These are phyloP conservation scores for Xylariaceae sp. DNA, from an alignment of 2,329 filamentous ascomycete species.

Conservation along the genomic window DNA sequence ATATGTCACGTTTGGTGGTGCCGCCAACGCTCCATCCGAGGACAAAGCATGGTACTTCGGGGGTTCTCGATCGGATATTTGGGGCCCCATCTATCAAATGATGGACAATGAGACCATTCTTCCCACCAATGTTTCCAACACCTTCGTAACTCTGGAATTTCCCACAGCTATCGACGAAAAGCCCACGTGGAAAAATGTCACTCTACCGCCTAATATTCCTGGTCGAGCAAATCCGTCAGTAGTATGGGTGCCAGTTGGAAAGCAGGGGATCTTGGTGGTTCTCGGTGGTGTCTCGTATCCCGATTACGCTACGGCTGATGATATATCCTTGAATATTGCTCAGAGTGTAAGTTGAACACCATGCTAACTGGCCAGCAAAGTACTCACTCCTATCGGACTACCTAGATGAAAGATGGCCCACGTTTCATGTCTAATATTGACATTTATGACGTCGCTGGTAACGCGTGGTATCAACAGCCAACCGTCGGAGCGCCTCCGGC, in stretches of 20 bases:
- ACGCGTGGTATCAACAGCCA: constrained; percentile 63
- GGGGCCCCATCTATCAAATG: constrained; percentile 44
- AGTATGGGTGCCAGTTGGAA: constrained; percentile 72
- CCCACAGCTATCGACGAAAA: constrained; percentile 42
- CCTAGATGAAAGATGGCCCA: constrained; percentile 57
- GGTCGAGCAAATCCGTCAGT: constrained; percentile 59
- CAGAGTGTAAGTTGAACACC: constrained; percentile 36
- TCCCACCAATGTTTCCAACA: constrained; percentile 47
- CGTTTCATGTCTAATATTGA: constrained; percentile 68
- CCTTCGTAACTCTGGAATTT: constrained; percentile 53
- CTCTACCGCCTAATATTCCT: constrained; percentile 44
- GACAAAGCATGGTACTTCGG: constrained; percentile 68
- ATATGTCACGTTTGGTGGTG: constrained; percentile 60
- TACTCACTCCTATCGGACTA: constrained; percentile 21
- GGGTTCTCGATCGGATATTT: constrained; percentile 49
- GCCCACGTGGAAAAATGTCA: constrained; percentile 51
- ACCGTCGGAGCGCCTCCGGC: constrained; percentile 54
- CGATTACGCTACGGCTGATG: constrained; percentile 36
- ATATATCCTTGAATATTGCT: constrained; percentile 31
- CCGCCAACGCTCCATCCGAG: constrained; percentile 61
- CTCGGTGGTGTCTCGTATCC: constrained; percentile 68
- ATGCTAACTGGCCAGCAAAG: neutral
- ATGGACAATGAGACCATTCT: constrained; percentile 32
- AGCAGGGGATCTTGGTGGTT: constrained; percentile 69
- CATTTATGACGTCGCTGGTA: constrained; percentile 67